These are phyloP conservation scores for Salix udensis DNA, from an alignment of 345 rosid species.

Conservation along the genomic window DNA sequence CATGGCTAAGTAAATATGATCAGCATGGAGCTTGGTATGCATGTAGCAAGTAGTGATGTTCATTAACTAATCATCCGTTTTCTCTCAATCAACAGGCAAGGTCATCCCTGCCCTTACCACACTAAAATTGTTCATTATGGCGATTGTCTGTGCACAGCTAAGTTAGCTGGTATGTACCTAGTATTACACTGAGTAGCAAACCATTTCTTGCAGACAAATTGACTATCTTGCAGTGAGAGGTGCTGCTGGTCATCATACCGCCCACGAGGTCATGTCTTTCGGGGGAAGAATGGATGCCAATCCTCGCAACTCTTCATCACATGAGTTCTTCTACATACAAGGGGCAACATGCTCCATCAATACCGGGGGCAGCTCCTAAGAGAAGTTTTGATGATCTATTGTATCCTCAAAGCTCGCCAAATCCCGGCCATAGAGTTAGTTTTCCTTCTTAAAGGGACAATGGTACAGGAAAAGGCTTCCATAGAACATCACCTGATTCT, in stretches of 20 bases:
- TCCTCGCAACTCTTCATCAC: conserved; percentile 59
- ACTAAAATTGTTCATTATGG: conserved; percentile 15
- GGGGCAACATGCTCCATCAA: conserved; percentile 70
- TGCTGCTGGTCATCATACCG: conserved; percentile 63
- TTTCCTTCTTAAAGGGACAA: conserved; percentile 97
- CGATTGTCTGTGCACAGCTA: conserved; percentile 26
- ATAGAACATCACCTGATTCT: conserved; percentile 54
- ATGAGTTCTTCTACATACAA: conserved; percentile 59
- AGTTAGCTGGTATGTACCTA: conserved; percentile 35
- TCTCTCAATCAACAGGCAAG: conserved; percentile 19
- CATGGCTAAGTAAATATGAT: conserved; percentile 2
- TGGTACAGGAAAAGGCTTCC: conserved; percentile 83
- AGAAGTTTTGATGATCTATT: conserved; percentile 75
- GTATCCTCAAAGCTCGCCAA: conserved; percentile 60
- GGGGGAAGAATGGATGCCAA: conserved; percentile 81
- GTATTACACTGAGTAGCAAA: conserved; percentile 66
- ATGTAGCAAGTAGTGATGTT: conserved; percentile 2
- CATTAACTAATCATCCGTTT: not conserved
- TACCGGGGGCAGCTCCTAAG: conserved; percentile 87
- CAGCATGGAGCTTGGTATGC: conserved; percentile 10
- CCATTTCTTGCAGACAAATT: conserved; percentile 91
- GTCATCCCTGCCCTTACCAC: conserved; percentile 25
- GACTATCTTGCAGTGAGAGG: conserved; percentile 87
- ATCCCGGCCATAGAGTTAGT: conserved; percentile 99
- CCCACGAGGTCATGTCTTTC: conserved; percentile 63